Percentiles rank a stretch among this genome's conserved stretches.
Evolutionary conservation across 176 grass and related monocot genomes (phyloP).

Genomic region (Tuctoria greenei): DNA sequence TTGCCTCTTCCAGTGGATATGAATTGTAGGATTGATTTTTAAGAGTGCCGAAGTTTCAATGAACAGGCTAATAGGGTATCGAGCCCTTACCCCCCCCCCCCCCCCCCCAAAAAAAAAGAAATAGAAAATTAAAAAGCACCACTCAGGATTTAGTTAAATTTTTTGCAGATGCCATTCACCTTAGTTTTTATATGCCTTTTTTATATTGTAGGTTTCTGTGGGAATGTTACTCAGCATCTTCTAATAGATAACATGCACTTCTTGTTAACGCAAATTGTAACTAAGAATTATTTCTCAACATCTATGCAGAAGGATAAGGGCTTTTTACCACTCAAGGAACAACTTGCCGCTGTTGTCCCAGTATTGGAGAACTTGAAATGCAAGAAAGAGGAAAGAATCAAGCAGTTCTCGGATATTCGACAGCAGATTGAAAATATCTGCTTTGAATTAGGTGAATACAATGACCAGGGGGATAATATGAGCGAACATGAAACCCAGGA

Average conservation of each 20-base stretch:
- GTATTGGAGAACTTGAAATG: slow-evolving; percentile 67
- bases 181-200: slow-evolving; percentile 1
- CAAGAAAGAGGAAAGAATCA: slow-evolving; percentile 74
- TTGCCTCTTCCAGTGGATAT: slow-evolving; percentile 20
- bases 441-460: slow-evolving; percentile 57
- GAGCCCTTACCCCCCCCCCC: background rate
- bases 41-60: background rate
- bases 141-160: background rate
- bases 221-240: background rate
- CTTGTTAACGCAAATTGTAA: slow-evolving; percentile 1
- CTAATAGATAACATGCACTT: slow-evolving; percentile 3
- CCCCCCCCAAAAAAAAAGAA: too few species aligned
- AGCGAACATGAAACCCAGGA: slow-evolving; percentile 45
- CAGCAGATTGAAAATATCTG: slow-evolving; percentile 81
- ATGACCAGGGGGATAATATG: slow-evolving; percentile 13
- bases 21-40: slow-evolving; percentile 13
- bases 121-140: too few species aligned
- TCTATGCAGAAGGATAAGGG: slow-evolving; percentile 75
- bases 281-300: slow-evolving; percentile 8
- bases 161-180: background rate
- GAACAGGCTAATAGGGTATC: background rate
- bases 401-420: slow-evolving; percentile 61
- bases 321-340: slow-evolving; percentile 60
- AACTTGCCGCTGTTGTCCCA: slow-evolving; percentile 57
- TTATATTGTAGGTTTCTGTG: background rate